Evolutionary conservation across 257 asterid species (phyloP).

Genomic region (Plantago ovata): DNA sequence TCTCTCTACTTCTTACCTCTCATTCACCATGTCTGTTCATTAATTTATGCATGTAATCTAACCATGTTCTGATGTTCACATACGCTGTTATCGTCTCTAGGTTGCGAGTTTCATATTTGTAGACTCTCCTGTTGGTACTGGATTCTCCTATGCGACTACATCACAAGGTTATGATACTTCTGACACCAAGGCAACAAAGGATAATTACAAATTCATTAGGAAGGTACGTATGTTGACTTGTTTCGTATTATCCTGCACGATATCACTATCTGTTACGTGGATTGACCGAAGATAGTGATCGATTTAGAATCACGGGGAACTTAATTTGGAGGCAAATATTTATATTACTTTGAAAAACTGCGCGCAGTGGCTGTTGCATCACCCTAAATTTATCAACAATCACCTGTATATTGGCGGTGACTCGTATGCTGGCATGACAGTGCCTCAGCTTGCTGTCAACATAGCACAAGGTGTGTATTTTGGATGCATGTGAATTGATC

Average conservation of each 20-base stretch:
- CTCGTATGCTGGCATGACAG: slow-evolving; percentile 49
- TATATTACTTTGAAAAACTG: not conserved
- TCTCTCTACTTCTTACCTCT: slow-evolving; percentile 3
- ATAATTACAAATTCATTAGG: slow-evolving; percentile 28
- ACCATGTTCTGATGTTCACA: too few relatives aligned
- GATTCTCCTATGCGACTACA: slow-evolving; percentile 39
- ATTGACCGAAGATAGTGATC: too few relatives aligned
- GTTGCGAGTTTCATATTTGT: slow-evolving; percentile 40
- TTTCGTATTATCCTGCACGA: too few relatives aligned
- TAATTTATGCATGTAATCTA: not conserved
- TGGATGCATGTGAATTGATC: too few relatives aligned
- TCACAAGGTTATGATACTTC: slow-evolving; percentile 20
- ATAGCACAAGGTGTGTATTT: slow-evolving; percentile 37
- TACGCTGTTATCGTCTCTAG: slow-evolving; percentile 16
- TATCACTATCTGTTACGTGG: too few relatives aligned
- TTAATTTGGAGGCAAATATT: too few relatives aligned
- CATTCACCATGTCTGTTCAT: not conserved
- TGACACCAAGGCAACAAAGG: slow-evolving; percentile 26
- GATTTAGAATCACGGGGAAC: too few relatives aligned
- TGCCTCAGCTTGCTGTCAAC: slow-evolving; percentile 33
- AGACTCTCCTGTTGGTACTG: slow-evolving; percentile 44
- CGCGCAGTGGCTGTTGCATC: slow-evolving; percentile 52
- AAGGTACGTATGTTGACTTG: too few relatives aligned
- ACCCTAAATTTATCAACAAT: slow-evolving; percentile 36
- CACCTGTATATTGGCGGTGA: slow-evolving; percentile 44